Evolutionary conservation across 495 filamentous ascomycete species (phyloP).

Genomic region (Parathielavia hyrcaniae): DNA sequence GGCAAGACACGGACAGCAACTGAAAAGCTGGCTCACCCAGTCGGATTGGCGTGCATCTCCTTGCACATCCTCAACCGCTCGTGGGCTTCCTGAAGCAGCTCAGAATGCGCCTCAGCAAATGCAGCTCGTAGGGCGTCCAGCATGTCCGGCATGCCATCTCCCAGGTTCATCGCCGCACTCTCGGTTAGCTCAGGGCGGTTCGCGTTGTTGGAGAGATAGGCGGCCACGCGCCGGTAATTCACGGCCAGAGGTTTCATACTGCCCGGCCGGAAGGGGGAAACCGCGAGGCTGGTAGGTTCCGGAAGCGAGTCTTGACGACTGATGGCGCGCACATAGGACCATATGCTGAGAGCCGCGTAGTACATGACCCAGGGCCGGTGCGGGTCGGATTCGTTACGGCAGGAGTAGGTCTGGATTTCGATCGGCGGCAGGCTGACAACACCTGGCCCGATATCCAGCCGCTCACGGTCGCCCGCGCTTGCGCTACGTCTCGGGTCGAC

Average conservation of each 20-base stretch:
- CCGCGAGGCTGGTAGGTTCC: conserved; percentile 16
- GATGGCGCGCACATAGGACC: conserved; percentile 84
- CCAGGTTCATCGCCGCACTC: conserved; percentile 27
- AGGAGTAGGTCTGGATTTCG: conserved; percentile 54
- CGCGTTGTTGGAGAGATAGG: conserved; percentile 41
- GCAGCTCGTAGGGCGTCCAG: conserved; percentile 39
- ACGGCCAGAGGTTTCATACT: conserved; percentile 21
- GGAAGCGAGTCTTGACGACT: conserved; percentile 48
- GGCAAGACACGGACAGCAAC: not conserved
- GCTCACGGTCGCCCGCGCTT: conserved; percentile 32
- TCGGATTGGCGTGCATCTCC: conserved; percentile 30
- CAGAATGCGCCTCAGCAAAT: conserved; percentile 40
- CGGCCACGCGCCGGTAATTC: conserved; percentile 32
- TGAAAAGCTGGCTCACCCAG: conserved; percentile 13
- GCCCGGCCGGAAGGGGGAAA: conserved; percentile 16
- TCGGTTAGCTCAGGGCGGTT: conserved; percentile 36
- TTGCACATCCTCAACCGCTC: conserved; percentile 39
- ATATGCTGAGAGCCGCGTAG: conserved; percentile 83
- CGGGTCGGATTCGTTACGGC: conserved; percentile 77
- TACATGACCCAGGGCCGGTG: conserved; percentile 97
- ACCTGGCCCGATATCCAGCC: conserved; percentile 16
- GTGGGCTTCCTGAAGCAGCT: conserved; percentile 42
- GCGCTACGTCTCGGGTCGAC: conserved; percentile 42
- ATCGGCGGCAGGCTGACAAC: conserved; percentile 31
- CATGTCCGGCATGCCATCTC: conserved; percentile 40